A percentile compares a stretch with the other conserved stretches of the same genome.
These are phyloP conservation scores for Wickerhamiella kazuoi DNA, from an alignment of 805 yeast genomes.

Conservation along the genomic window DNA sequence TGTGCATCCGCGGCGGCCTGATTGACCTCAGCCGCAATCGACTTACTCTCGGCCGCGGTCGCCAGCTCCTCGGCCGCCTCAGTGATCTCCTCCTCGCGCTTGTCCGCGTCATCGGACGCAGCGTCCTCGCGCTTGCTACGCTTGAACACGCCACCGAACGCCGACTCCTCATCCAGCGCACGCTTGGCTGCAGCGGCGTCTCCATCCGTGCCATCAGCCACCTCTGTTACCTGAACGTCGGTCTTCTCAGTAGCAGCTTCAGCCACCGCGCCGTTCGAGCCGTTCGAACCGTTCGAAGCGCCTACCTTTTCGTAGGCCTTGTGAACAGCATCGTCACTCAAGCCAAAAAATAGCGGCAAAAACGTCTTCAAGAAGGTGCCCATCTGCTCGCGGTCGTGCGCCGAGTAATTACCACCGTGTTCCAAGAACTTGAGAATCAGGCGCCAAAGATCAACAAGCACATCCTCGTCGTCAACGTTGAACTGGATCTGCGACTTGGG, in stretches of 20 bases:
- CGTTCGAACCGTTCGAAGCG: background rate
- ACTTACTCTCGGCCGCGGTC: slow-evolving; percentile 1
- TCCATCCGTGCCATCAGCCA: background rate
- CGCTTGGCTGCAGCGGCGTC: slow-evolving; percentile 7
- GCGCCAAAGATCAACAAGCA: slow-evolving; percentile 55
- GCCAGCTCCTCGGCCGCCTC: slow-evolving; percentile 4
- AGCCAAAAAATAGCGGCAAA: slow-evolving; percentile 47
- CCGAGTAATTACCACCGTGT: slow-evolving; percentile 57
- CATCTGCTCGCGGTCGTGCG: slow-evolving; percentile 61
- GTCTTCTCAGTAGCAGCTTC: background rate
- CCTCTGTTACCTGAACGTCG: too few relatives aligned
- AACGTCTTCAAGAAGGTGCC: slow-evolving; percentile 55
- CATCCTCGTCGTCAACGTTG: slow-evolving; percentile 43
- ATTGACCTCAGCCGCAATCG: slow-evolving; percentile 5
- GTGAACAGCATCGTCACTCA: slow-evolving; percentile 15
- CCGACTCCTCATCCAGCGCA: slow-evolving; percentile 24
- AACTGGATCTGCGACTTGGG: slow-evolving; percentile 63
- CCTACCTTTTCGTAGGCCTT: slow-evolving; percentile 8
- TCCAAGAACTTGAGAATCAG: slow-evolving; percentile 50
- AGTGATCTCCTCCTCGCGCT: slow-evolving; percentile 1
- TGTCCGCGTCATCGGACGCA: slow-evolving; percentile 1
- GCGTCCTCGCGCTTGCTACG: slow-evolving; percentile 16
- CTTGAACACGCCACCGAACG: slow-evolving; percentile 34
- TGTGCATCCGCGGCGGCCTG: slow-evolving; percentile 7
- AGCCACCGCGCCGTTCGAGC: background rate